These are phyloP conservation scores for Gnaphalium uliginosum DNA, from an alignment of 129 eudicot species.

Conservation along the genomic window DNA sequence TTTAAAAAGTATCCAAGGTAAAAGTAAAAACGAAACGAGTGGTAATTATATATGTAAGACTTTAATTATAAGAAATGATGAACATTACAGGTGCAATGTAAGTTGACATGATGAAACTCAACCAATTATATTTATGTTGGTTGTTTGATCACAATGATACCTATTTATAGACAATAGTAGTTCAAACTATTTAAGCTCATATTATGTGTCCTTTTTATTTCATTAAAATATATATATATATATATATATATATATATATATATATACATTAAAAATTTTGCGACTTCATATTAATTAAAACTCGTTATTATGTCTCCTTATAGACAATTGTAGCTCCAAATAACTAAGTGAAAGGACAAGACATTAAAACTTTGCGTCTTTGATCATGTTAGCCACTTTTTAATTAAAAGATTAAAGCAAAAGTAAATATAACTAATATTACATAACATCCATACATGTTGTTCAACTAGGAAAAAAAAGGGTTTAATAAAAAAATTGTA, in stretches of 20 bases:
- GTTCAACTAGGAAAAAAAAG: no score
- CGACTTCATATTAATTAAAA: no score
- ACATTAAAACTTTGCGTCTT: no score
- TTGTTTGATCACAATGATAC: neutral
- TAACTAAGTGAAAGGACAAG: no score
- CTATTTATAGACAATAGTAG: neutral
- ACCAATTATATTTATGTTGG: conserved; percentile 12
- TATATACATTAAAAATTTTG: no score
- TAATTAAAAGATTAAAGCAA: no score
- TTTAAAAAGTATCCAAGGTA: neutral
- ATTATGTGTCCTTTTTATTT: neutral
- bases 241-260: no score
- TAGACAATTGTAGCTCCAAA: no score
- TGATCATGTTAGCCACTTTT: no score
- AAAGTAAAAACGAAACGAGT: conserved; percentile 9
- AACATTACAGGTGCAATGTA: neutral
- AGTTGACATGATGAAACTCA: conserved; percentile 20
- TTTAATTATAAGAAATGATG: conserved; percentile 20
- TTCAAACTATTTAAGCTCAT: neutral
- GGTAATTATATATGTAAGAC: conserved; percentile 7
- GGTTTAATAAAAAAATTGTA: no score
- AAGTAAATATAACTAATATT: no score
- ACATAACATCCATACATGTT: no score
- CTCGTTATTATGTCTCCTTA: neutral
- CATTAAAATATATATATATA: neutral